Evolutionary conservation across 768 basidiomycete genomes (phyloP).

Genomic region (Kwoniella dendrophila): DNA sequence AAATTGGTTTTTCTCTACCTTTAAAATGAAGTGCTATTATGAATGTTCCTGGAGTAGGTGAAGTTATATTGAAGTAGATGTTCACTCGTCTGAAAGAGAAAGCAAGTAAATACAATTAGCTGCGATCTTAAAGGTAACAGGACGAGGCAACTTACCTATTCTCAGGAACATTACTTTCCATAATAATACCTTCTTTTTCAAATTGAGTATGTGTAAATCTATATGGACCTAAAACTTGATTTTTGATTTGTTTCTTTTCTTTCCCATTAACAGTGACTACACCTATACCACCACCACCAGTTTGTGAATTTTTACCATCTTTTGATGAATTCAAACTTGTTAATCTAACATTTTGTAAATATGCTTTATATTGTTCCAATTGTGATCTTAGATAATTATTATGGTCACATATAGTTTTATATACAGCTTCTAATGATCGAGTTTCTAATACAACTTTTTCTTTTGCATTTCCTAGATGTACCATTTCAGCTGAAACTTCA

Average conservation of each 20-base stretch:
- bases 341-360: constrained; percentile 93
- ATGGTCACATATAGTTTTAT: constrained; percentile 99
- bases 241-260: constrained; percentile 88
- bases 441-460: constrained; percentile 95
- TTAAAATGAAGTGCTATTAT: constrained; percentile 99
- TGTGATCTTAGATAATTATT: constrained; percentile 95
- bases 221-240: constrained; percentile 88
- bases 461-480: constrained; percentile 90
- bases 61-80: constrained; percentile 98
- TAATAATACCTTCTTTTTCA: constrained; percentile 98
- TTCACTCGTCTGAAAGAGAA: constrained; percentile 73
- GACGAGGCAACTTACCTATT: constrained; percentile 68
- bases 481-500: constrained; percentile 91
- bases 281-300: constrained; percentile 78
- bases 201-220: constrained; percentile 96
- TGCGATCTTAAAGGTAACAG: background rate
- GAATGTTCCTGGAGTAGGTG: constrained; percentile 95
- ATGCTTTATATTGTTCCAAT: constrained; percentile 99
- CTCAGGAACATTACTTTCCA: constrained; percentile 98
- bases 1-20: constrained; percentile 96
- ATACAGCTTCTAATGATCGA: constrained; percentile 89
- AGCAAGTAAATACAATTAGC: background rate
- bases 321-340: constrained; percentile 84
- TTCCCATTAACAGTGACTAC: constrained; percentile 95
- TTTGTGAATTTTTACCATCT: constrained; percentile 72